Evolutionary conservation across 2,329 filamentous ascomycete species (phyloP), one percentile per base, ranked within the genome.

Genomic region (Talaromyces sp.): DNA sequence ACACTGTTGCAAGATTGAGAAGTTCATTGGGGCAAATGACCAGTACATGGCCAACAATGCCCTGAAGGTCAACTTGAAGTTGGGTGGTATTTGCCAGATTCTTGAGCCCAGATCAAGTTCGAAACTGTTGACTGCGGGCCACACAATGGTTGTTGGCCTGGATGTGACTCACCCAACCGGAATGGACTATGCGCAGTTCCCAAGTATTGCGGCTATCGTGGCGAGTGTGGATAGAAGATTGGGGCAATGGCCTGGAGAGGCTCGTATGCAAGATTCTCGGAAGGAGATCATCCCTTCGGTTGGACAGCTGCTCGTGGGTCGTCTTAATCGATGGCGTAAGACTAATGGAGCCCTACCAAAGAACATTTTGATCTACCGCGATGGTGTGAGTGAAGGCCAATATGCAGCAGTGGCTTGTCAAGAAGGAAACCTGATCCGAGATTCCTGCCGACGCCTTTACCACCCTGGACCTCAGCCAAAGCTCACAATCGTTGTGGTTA

Each of bases 141-240:
- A 85, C 63, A 94, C 90, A 0, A 96, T 96, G 85, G 73, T 96
- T 1, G 84, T 94, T 10, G 91, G 91, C 0, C 86, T 93, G 60
- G 91, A 96, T 65, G 91, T 96, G 1, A 94, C 90, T 0, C 91
- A 96, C 66, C 91, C 91, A 0, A 91, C 90, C 17, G 80, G 83
- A 0, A 82, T 80, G 0, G 84, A 80, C 6, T 67, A 75, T 0
- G 71, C 77, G 0, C 69, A 67, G 0, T 82, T 87, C 0, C 90
- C 89, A 1, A 93, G 89, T 68, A 80, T 95, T 51, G 90, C 90
- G 7, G 88, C 84, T 0, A 82, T 96, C 39, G 91, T 96, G 11
- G 85, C 89, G 1, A 93, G 86, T 50, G 70, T 87, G 7, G 87
- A 94, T 67, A 70, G 72, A 1, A 67, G 82, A 1, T 80, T 95